Evolutionary conservation across 139 green algal genomes (phyloP), one percentile per base, ranked within the genome.

Genomic region (Spirogloea muscicola): DNA sequence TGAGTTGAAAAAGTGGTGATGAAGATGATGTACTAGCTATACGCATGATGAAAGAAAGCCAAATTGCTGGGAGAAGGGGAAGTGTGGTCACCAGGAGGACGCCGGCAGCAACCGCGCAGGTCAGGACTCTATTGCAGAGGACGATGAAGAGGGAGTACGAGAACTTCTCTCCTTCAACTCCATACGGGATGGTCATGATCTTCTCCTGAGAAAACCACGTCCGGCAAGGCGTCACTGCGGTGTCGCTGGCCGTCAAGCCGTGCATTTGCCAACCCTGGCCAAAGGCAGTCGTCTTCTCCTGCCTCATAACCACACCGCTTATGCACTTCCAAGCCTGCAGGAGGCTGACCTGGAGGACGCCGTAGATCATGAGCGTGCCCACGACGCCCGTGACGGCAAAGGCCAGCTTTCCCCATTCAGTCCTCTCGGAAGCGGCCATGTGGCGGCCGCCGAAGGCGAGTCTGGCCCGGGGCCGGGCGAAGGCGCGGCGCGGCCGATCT

Each of bases 141-240:
- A 99, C 94, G 34, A 98, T 79, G 70, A 98, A 95, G 2, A 99
- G 80, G 0, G 88, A 93, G 69, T 88, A 90, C 41, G 88, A 93
- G 80, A 98, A 99, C 1, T 72, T 66, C 75, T 93, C 92, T 7
- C 65, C 57, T 4, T 90, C 83, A 7, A 78, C 76, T 5, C 62
- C 62, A 46, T 77, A 78, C 25, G 79, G 59, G 1, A 49, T n/a
- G 18, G 88, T 90, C 91, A 98, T 98, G 73, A 98, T 95, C 25
- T 88, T 84, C 79, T 97, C 94, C 91, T 98, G 88, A n/a, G n/a
- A n/a, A n/a, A n/a, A n/a, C n/a, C n/a, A n/a, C n/a, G n/a, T n/a
- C n/a, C n/a, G n/a, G n/a, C n/a, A n/a, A n/a, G n/a, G n/a, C n/a
- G n/a, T n/a, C n/a, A n/a, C n/a, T n/a, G n/a, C n/a, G n/a, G n/a